phyloP scores from a whole-genome alignment of 1,284 basidiomycete species.

The Singerocomus inundabilis region DNA sequence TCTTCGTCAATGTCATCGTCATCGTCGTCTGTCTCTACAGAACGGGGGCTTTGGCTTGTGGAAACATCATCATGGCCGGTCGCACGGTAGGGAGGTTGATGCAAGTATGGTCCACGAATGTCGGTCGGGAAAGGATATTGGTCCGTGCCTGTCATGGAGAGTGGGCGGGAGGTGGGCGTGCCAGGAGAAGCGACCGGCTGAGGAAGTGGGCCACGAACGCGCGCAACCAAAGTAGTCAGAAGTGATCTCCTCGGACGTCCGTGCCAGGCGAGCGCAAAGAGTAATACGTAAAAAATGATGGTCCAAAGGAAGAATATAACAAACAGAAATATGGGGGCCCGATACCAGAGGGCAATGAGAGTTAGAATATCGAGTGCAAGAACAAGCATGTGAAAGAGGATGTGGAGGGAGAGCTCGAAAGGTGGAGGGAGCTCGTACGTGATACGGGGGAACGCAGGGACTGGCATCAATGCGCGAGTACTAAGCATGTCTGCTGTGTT shows the following conservation, averaged over 20 bases:
- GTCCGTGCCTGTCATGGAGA: conserved; percentile 42
- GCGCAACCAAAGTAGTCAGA: conserved; percentile 48
- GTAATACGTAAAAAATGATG: conserved; percentile 51
- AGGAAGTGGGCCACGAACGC: conserved; percentile 39
- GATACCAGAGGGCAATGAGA: conserved; percentile 57
- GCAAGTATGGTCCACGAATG: conserved; percentile 54
- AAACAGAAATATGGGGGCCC: conserved; percentile 55
- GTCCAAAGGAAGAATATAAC: conserved; percentile 64
- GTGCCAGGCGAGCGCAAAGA: conserved; percentile 55
- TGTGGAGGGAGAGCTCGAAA: conserved; percentile 44
- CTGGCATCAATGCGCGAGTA: conserved; percentile 40
- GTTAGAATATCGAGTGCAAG: conserved; percentile 57
- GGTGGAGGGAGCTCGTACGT: conserved; percentile 41
- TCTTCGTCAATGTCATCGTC: conserved; percentile 73
- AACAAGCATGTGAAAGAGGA: conserved; percentile 56
- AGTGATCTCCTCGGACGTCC: conserved; percentile 57
- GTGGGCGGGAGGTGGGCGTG: conserved; percentile 35
- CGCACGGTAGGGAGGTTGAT: conserved; percentile 57
- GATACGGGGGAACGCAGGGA: conserved; percentile 27
- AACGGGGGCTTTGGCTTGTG: conserved; percentile 40
- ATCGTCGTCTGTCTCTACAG: conserved; percentile 53
- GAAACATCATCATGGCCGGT: conserved; percentile 47
- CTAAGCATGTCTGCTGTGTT: conserved; percentile 51
- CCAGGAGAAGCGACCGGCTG: conserved; percentile 26
- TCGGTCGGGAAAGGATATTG: conserved; percentile 48